Evolutionary conservation across 768 basidiomycete genomes (phyloP), one percentile per base, ranked within the genome.

Genomic region (Kwoniella sp.): DNA sequence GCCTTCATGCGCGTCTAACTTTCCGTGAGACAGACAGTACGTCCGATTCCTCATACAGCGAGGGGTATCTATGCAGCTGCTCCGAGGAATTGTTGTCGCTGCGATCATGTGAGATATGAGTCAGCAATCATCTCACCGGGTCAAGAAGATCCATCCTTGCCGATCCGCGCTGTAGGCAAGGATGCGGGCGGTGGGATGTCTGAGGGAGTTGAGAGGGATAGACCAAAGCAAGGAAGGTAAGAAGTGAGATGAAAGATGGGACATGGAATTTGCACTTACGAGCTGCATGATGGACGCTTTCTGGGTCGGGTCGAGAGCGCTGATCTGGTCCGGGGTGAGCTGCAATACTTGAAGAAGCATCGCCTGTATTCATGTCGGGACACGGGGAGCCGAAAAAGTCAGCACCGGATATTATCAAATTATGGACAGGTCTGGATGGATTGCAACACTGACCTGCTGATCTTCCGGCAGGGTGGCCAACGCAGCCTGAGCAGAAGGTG

Each of bases 321-420:
- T 88, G 67, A 97, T 90, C 79, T 95, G 92, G 51, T 90, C 92
- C 52, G 84, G 87, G 0, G 89, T 89, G 76, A 97, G 80, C 66
- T 84, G 86, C 31, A 97, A 82, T 0, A 97, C 93, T 82, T 93
- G 92, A 81, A 92, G 85, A 58, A 96, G 78, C 88, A 95, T 90
- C 48, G 48, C 26, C 48, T 59, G 23, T 23, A 23, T 8, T 51
- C 23, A 23, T 8, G 47, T 20, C 11, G 38, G 38, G 7, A 51
- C 20, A 51, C 73, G 82, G 45, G 56, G 31, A 52, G 13, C 13
- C 7, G 34, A 37, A 37, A 13, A 37, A 37, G 55, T 73, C 60
- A 81, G 69, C 69, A 59, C 55, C 65, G 29, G 48, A 65, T 53
- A 26, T 4, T 41, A 22, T 38, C 55, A 0, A 26, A n/a, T n/a